phyloP scores from a whole-genome alignment of 208 protist species.

The Acanthamoeba lenticulata region DNA sequence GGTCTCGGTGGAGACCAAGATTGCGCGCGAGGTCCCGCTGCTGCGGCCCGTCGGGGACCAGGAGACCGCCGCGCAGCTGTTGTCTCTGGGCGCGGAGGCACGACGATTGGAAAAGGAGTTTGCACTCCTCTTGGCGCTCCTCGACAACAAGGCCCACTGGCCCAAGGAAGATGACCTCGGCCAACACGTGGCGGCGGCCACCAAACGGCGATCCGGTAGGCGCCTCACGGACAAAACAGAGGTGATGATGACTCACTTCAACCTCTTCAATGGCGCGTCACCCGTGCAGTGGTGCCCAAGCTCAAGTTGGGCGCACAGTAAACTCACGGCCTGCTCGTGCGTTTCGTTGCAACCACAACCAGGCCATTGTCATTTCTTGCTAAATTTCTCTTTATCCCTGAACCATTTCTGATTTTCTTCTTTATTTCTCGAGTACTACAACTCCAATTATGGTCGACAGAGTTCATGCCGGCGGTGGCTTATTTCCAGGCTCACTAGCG shows the following conservation, averaged over 20 bases:
- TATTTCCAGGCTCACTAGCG: too few species aligned
- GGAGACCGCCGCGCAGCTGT: neutral
- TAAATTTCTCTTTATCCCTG: neutral
- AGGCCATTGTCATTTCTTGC: too few species aligned
- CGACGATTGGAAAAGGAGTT: neutral
- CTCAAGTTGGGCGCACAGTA: conserved; percentile 31
- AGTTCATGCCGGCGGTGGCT: too few species aligned
- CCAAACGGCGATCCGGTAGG: neutral
- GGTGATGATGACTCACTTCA: too few species aligned
- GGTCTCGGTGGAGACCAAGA: conserved; percentile 27
- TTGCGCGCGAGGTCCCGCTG: conserved; percentile 2
- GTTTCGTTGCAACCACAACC: too few species aligned
- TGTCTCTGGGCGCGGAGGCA: neutral
- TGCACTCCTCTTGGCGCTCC: neutral
- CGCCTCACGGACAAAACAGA: neutral
- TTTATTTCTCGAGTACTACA: neutral
- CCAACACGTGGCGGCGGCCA: neutral
- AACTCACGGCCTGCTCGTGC: too few species aligned
- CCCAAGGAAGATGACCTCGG: neutral
- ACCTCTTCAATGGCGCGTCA: too few species aligned
- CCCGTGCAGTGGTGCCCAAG: conserved; percentile 9
- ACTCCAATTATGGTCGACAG: too few species aligned
- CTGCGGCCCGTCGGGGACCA: neutral
- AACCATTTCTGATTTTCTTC: neutral
- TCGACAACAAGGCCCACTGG: conserved; percentile 30